phyloP scores from a whole-genome alignment of 306 rosid genomes.

The Cicer bijugum region DNA sequence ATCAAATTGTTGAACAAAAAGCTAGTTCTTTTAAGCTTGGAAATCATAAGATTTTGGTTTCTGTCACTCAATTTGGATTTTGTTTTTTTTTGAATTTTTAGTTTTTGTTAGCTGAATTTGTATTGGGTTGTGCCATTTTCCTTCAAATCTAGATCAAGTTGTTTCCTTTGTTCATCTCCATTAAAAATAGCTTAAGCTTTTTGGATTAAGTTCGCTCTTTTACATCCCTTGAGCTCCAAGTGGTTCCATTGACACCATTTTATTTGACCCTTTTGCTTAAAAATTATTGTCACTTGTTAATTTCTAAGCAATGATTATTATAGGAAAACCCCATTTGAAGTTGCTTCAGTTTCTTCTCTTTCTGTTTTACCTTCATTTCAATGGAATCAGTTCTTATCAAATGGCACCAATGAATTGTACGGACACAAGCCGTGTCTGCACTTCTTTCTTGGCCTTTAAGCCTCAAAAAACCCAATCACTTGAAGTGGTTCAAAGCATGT shows the following conservation, averaged over 20 bases:
- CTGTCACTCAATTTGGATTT: conserved; percentile 35
- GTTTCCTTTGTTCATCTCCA: conserved; percentile 10
- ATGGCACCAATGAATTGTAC: conserved; percentile 74
- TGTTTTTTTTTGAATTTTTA: not conserved
- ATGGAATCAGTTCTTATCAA: conserved; percentile 42
- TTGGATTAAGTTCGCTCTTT: conserved; percentile 35
- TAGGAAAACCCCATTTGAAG: conserved; percentile 38
- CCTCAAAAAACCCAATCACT: conserved; percentile 65
- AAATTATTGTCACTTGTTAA: not conserved
- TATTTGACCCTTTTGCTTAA: conserved; percentile 42
- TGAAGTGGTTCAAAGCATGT: conserved; percentile 76
- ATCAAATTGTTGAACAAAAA: conserved; percentile 15
- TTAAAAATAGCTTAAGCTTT: conserved; percentile 10
- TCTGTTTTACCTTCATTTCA: conserved; percentile 46
- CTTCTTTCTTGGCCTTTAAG: conserved; percentile 84
- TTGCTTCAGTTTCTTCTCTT: conserved; percentile 46
- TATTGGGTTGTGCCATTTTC: conserved; percentile 24
- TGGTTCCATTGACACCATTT: conserved; percentile 18
- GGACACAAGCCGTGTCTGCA: conserved; percentile 75
- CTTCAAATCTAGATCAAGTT: conserved; percentile 47
- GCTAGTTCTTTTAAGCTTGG: conserved; percentile 16
- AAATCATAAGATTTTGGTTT: conserved; percentile 23
- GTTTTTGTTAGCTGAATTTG: conserved; percentile 21
- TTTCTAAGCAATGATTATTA: conserved; percentile 54
- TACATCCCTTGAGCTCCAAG: conserved; percentile 7